Conservation (phyloP, 768 basidiomycete species). For the Tremella yokohamensis region DNA sequence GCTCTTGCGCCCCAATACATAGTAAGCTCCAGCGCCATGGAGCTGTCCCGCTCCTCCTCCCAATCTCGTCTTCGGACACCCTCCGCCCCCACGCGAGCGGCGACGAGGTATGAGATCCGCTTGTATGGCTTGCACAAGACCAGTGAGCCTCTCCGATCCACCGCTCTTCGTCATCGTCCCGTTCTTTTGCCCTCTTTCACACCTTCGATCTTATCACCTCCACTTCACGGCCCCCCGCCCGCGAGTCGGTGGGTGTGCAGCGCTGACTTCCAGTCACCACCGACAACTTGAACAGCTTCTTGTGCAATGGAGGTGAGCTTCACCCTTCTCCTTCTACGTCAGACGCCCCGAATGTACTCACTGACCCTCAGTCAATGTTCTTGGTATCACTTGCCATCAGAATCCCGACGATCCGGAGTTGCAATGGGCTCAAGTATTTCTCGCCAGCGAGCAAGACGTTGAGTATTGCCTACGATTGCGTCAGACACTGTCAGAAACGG, state of each 20-base stretch:
- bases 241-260: not conserved
- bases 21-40: not conserved
- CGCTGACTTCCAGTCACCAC: slow-evolving; percentile 23
- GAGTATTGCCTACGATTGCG: slow-evolving; percentile 19
- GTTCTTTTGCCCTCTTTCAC: not conserved
- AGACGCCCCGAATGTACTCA: not conserved
- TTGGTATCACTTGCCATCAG: slow-evolving; percentile 20
- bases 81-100: not conserved
- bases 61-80: not conserved
- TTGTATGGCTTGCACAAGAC: slow-evolving; percentile 9
- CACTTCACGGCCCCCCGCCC: not conserved
- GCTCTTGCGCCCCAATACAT: not conserved
- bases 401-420: slow-evolving; percentile 17
- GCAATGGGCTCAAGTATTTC: slow-evolving; percentile 40
- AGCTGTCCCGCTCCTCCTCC: too few relatives aligned
- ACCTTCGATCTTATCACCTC: not conserved
- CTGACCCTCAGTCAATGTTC: slow-evolving; percentile 15
- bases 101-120: not conserved
- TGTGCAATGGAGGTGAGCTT: slow-evolving; percentile 24
- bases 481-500: slow-evolving; percentile 13
- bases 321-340: not conserved
- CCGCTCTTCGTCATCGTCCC: not conserved
- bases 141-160: slow-evolving; percentile 3
- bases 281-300: slow-evolving; percentile 24
- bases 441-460: slow-evolving; percentile 24